These are phyloP conservation scores for Physcomitrellopsis africana DNA, from an alignment of 225 moss, liverwort and hornwort genomes.

Conservation along the genomic window DNA sequence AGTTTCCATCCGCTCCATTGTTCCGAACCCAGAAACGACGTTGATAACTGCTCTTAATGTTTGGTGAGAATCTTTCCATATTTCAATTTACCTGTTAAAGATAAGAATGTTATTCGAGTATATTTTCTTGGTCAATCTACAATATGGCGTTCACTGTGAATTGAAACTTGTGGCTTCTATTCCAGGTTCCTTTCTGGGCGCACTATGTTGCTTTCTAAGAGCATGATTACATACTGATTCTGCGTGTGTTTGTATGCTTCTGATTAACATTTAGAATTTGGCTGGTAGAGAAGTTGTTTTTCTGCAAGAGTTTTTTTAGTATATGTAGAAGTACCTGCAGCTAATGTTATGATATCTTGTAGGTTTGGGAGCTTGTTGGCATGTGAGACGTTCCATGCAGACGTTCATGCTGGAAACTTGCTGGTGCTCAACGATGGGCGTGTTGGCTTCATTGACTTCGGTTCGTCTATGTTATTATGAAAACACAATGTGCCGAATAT, in stretches of 20 bases:
- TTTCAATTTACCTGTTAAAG: too few species aligned
- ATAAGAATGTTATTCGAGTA: background rate
- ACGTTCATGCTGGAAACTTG: slow-evolving; percentile 97
- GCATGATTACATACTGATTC: background rate
- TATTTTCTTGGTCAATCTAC: background rate
- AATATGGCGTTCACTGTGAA: background rate
- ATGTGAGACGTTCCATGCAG: slow-evolving; percentile 97
- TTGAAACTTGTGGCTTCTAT: background rate
- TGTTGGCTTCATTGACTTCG: slow-evolving; percentile 97
- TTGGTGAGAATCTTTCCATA: slow-evolving; percentile 56
- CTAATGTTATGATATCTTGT: slow-evolving; percentile 28
- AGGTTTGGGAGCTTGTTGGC: slow-evolving; percentile 99
- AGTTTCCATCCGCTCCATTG: slow-evolving; percentile 82
- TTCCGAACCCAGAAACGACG: slow-evolving; percentile 86
- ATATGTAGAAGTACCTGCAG: background rate
- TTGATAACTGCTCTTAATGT: slow-evolving; percentile 93
- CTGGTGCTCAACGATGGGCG: slow-evolving; percentile 90
- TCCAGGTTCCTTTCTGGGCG: background rate
- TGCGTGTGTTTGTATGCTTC: background rate
- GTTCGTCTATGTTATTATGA: slow-evolving; percentile 44
- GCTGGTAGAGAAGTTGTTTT: background rate
- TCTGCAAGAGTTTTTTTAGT: background rate
- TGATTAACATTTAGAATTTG: background rate
- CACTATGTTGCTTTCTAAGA: background rate
- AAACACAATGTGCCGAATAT: background rate